These are phyloP conservation scores for Debaryomyces singareniensis DNA, from an alignment of 1,139 yeast species.

Conservation along the genomic window DNA sequence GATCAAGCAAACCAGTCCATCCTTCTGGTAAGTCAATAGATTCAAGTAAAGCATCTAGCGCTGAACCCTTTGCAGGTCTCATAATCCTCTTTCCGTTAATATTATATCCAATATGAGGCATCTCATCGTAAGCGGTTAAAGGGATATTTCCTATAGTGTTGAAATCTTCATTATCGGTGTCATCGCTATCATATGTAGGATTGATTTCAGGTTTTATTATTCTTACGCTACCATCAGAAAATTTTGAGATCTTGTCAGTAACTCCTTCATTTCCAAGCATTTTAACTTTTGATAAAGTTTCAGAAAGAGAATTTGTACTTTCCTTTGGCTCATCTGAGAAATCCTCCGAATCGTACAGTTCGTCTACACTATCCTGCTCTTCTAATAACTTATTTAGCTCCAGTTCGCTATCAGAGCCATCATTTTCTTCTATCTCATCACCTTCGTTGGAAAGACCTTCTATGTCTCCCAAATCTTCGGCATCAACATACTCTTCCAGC, in stretches of 20 bases:
- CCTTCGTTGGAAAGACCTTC: slow-evolving; percentile 23
- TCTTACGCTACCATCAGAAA: slow-evolving; percentile 77
- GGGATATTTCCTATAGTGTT: slow-evolving; percentile 95
- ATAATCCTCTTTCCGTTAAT: slow-evolving; percentile 95
- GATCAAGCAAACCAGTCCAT: slow-evolving; percentile 95
- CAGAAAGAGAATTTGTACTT: slow-evolving; percentile 46
- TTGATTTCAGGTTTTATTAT: slow-evolving; percentile 81
- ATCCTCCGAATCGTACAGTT: slow-evolving; percentile 33
- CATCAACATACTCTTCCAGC: slow-evolving; percentile 2
- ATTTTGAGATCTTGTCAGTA: slow-evolving; percentile 37
- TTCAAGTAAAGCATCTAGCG: slow-evolving; percentile 83
- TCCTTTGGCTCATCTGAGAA: slow-evolving; percentile 45
- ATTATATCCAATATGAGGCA: slow-evolving; percentile 96
- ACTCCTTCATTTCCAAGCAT: slow-evolving; percentile 35
- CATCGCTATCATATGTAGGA: slow-evolving; percentile 91
- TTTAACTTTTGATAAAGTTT: slow-evolving; percentile 47
- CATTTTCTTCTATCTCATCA: slow-evolving; percentile 4
- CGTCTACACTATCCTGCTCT: slow-evolving; percentile 41
- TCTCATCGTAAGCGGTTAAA: slow-evolving; percentile 86
- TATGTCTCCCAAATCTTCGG: slow-evolving; percentile 15
- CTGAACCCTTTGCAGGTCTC: slow-evolving; percentile 98
- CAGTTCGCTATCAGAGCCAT: slow-evolving; percentile 39
- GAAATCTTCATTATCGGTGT: slow-evolving; percentile 74
- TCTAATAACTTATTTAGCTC: slow-evolving; percentile 56
- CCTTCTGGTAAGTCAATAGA: slow-evolving; percentile 93